Evolutionary conservation across 2,329 filamentous ascomycete genomes (phyloP), one percentile per base, ranked within the genome.

Genomic region (Neofusicoccum ribis): DNA sequence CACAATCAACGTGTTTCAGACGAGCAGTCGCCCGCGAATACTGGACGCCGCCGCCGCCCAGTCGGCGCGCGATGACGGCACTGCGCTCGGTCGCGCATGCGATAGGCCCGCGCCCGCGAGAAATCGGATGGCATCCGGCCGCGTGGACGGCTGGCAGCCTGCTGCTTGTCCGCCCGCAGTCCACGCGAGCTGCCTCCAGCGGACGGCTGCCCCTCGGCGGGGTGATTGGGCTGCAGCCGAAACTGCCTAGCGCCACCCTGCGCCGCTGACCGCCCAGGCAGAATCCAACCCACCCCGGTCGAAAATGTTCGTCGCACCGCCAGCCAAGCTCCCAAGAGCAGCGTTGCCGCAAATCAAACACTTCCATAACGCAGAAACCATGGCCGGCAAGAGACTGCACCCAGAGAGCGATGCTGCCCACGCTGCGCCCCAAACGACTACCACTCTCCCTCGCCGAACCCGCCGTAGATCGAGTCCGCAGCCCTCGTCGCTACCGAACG

Each of bases 1-100:
- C 54, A 58, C 54, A n/a, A 41, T 23, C 34, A 34, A 20, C 43
- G 56, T 60, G 56, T 60, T 60, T 60, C 56, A 60, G 56, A 11
- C 31, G 27, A 14, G 46, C 27, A 36, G 20, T 47, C 43, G 17
- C 31, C 43, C 56, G 27, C 56, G 31, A 60, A 47, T 60, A 15
- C 56, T 36, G 23, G 15, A 14, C 27, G 14, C 27, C 39, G 23
- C 14, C 14, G 15, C 56, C n/a, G 41, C 41, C 43, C 56, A 36
- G 56, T n/a, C 34, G 43, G 31, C 56, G 56, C 43, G 2, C 31
- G n/a, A 39, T 60, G 27, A 37, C 56, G 31, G 56, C 56, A 47
- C 31, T n/a, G 27, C 2, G 20, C 14, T 12, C 43, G 9, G 31
- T 12, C 12, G 15, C 41, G 4, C 2, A 3, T 47, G 56, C 56